Base-by-base conservation (phyloP, 768 basidiomycete genomes). In the Hygrophorus pudorinus region DNA sequence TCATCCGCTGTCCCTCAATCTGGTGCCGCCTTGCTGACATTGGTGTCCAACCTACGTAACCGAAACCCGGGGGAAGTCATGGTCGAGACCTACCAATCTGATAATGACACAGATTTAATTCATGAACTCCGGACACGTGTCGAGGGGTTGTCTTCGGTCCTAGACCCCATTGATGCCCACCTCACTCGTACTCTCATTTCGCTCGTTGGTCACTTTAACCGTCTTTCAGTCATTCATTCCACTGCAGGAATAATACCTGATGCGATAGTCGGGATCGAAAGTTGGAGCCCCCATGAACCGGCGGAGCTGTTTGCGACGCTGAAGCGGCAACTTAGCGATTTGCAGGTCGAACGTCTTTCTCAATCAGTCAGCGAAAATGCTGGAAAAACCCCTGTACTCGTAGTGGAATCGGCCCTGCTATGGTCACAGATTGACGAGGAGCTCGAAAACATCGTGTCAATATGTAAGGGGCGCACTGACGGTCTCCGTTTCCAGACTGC, bases 341-440 rank as follows among this genome's bases (percentile, higher is more conserved):
- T 89, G 9, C 81, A 83, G 56, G 54, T 78, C 21, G 74, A 78
- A 51, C 67, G 75, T 3, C 65, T 69, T 24, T 67, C 73, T 4
- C 68, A 67, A 37, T 57, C 65, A 13, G 64, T 60, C 4, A 48
- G 62, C 12, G 53, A 66, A 8, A 51, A 61, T 4, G 60, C 62
- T 5, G 65, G 59, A 24, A 56, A n/a, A n/a, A n/a, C 65, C 16
- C 77, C 78, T 2, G 65, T 66, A 10, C 64, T 70, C 29, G 68
- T 57, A 8, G 75, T 83, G 1, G 79, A 84, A 54, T 63, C 70
- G 1, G 71, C 81, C 0, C 65, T 88, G 10, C 63, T 92, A 0
- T 92, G 88, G 87, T 65, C 75, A 2, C 68, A 73, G 28, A 79
- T 91, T 24, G 85, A 88, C 51, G 70, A 76, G 41, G 75, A 88